Base-by-base conservation (phyloP, 2,329 filamentous ascomycete species). In the Aspergillus bombycis region DNA sequence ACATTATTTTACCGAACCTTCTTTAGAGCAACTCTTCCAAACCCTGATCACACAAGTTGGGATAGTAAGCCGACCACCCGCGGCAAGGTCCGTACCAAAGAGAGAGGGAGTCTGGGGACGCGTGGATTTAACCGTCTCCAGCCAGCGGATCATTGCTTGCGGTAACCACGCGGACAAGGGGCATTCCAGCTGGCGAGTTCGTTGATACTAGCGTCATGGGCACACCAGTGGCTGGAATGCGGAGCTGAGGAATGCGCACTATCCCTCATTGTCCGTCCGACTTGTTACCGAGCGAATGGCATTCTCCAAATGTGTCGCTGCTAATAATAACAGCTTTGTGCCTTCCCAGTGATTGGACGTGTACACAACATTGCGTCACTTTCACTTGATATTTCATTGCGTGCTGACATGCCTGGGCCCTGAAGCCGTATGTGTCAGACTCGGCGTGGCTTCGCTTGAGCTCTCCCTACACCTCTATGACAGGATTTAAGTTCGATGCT, bases 201-300 rank as follows among this genome's bases (percentile, higher is more conserved):
- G 45, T 45, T 43, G n/a, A 45, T 32, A n/a, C n/a, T n/a, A 57
- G 23, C 30, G 55, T 58, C 21, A 46, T 46, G 14, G 45, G n/a
- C 19, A n/a, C 57, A 54, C 16, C n/a, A 41, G 58, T 43, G 46
- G 21, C 28, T 2, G 50, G 58, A 60, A 60, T 60, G 58, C 26
- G 38, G 48, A 26, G 19, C 19, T 34, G 26, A 30, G 38, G 58
- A 60, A 60, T 60, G 58, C 50, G 19, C 26, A 9, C 48, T 46
- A 54, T 60, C 34, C 48, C 48, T 54, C 23, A 43, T 60, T 21
- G 32, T 43, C 9, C 52, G 19, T n/a, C 16, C 38, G 1, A 9
- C 38, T 7, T 41, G 10, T 36, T 9, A 36, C 19, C 52, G 30
- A 23, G 32, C 30, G n/a, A 30, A 28, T 46, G 23, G 12, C 50